Base-by-base conservation (phyloP, 2,329 filamentous ascomycete species). In the Graphilbum sp. region DNA sequence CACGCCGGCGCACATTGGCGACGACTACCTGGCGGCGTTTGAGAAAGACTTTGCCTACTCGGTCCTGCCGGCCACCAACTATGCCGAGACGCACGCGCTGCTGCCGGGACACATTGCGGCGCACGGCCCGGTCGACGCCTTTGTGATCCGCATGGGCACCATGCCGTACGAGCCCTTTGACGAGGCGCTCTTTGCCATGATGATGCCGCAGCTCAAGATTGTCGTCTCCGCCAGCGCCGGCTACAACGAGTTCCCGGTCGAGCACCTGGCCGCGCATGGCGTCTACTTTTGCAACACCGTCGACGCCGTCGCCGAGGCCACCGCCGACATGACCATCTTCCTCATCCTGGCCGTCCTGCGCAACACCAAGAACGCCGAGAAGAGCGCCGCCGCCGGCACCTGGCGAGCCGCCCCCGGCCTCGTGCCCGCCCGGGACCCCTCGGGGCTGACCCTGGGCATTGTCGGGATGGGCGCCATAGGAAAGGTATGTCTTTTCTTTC, bases 261-360 rank as follows among this genome's bases (percentile, higher is more conserved):
- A 57, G 4, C 64, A 58, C 56, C 54, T 65, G 47, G 59, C 61
- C 0, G 31, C 40, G 12, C 45, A 59, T 7, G 54, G 53, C 5
- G 60, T 73, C 20, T 66, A 57, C 51, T 71, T 74, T 46, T 72
- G 66, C 52, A 73, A 70, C 44, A 61, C 61, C 0, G 50, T 63
- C 3, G 59, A 73, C 42, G 69, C 66, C 0, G 66, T 67, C 1
- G 61, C 67, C 0, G 63, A 73, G 40, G 64, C 67, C 13, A 44
- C 39, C 2, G 39, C 42, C 0, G 50, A 55, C 1, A 50, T 44
- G 34, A 40, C 39, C 13, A 45, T 57, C 21, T 58, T 57, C 31
- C 36, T 59, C 0, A 46, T 39, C 1, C 37, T 59, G 1, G 50
- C 53, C 1, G 50, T 31, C 9, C 31, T 43, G 24, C 60, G 66